Percentiles rank a stretch among this genome's conserved stretches.
Conservation (phyloP, 2,329 filamentous ascomycete species). For the Lecanicillium sp. region DNA sequence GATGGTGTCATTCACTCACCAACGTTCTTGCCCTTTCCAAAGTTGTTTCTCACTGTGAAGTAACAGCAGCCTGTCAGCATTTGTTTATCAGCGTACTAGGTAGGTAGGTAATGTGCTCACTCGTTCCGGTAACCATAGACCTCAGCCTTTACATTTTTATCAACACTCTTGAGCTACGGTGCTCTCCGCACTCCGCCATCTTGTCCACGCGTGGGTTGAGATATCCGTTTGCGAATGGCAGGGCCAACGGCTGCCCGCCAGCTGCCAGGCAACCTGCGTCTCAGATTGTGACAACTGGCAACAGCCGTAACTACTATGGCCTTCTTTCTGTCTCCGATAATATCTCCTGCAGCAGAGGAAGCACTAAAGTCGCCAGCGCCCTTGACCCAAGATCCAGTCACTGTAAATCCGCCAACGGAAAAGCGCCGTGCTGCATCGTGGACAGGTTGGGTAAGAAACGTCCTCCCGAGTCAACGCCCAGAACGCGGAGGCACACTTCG, state of each 20-base stretch:
- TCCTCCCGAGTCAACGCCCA: slow-evolving; percentile 39
- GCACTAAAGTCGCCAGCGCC: not conserved
- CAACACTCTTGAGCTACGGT: no score
- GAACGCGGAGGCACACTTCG: slow-evolving; percentile 43
- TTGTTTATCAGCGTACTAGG: no score
- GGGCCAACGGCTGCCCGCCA: not conserved
- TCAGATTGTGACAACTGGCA: not conserved
- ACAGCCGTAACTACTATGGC: slow-evolving; percentile 11
- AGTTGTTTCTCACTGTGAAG: no score
- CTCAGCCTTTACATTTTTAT: no score
- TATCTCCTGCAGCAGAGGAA: slow-evolving; percentile 8
- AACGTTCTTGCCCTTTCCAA: no score
- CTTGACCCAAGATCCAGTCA: not conserved
- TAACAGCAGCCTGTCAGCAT: no score
- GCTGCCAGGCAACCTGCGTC: not conserved
- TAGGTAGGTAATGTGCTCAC: no score
- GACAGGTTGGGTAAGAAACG: slow-evolving; percentile 31
- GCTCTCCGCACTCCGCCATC: no score
- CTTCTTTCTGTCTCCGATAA: slow-evolving; percentile 9
- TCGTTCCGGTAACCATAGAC: no score
- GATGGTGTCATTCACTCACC: no score
- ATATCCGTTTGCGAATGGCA: no score
- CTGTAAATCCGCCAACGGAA: slow-evolving; percentile 1
- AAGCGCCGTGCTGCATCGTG: slow-evolving; percentile 19
- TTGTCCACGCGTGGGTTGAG: no score